phyloP scores from a whole-genome alignment of 805 yeast species.

The Vanderwaltozyma verrucispora region DNA sequence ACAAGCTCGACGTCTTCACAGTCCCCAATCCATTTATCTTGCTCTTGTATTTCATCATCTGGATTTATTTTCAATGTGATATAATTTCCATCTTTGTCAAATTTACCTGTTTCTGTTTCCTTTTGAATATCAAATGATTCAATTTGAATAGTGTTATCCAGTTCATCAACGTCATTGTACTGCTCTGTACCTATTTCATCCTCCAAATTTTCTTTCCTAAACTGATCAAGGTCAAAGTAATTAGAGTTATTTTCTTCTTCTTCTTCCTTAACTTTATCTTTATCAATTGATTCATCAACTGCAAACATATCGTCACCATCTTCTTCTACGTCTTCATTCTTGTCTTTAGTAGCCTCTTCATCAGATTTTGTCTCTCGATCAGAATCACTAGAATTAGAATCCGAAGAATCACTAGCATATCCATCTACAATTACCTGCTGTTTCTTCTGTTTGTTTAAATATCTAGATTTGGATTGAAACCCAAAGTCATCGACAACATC shows the following conservation, averaged over 20 bases:
- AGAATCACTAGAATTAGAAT: background rate
- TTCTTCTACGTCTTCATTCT: background rate
- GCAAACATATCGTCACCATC: background rate
- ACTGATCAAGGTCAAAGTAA: constrained; percentile 14
- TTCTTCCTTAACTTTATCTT: background rate
- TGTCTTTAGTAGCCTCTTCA: background rate
- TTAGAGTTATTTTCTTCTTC: background rate
- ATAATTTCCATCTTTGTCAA: constrained; percentile 43
- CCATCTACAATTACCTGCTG: background rate
- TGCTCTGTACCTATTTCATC: constrained; percentile 4
- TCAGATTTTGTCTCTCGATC: background rate
- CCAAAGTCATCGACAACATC: background rate
- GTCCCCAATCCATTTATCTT: constrained; percentile 20
- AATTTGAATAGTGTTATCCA: constrained; percentile 31
- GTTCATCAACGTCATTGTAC: constrained; percentile 14
- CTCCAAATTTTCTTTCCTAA: constrained; percentile 13
- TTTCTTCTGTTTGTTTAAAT: background rate
- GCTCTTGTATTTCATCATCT: constrained; percentile 12
- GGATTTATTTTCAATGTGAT: constrained; percentile 27
- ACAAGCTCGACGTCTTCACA: constrained; percentile 7
- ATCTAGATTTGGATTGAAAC: background rate
- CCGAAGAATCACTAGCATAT: constrained; percentile 1
- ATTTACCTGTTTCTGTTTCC: constrained; percentile 40
- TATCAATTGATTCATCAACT: no score
- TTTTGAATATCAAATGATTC: constrained; percentile 44